Percentiles rank a stretch among this genome's conserved stretches.
Evolutionary conservation across 208 protist genomes (phyloP).

Genomic region (Acanthamoeba triangularis): DNA sequence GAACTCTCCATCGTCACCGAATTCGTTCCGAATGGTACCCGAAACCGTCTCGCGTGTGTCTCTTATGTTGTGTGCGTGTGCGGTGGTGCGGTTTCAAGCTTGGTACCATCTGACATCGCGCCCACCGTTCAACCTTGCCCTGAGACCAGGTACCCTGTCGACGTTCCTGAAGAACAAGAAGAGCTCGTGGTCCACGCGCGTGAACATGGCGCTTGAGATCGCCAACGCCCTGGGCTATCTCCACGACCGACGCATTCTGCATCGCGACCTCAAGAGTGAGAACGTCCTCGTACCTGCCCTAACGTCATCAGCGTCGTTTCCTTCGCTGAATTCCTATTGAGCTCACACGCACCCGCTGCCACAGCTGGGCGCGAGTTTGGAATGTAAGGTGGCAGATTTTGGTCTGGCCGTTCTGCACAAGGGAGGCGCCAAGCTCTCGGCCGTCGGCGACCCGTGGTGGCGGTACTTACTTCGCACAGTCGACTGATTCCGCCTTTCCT

Average conservation of each 20-base stretch:
- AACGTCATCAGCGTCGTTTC: background rate
- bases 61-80: too few relatives aligned
- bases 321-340: background rate
- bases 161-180: background rate
- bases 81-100: too few relatives aligned
- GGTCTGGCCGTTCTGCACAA: constrained; percentile 38
- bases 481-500: background rate
- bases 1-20: constrained; percentile 67
- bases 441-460: constrained; percentile 64
- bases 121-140: background rate
- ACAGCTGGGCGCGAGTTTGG: constrained; percentile 54
- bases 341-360: background rate
- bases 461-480: background rate
- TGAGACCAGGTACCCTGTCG: background rate
- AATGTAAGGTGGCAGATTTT: constrained; percentile 68
- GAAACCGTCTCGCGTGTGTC: background rate
- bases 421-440: background rate
- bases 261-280: constrained; percentile 56
- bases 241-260: constrained; percentile 29
- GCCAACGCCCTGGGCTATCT: constrained; percentile 50
- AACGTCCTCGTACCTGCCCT: background rate
- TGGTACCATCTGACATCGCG: background rate
- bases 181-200: constrained; percentile 47
- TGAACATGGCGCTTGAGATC: constrained; percentile 67
- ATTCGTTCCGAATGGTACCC: constrained; percentile 34